A percentile compares a stretch with the other conserved stretches of the same genome.
Conservation (phyloP, 2,329 filamentous ascomycete genomes). For the Sodiomyces alkalinus region DNA sequence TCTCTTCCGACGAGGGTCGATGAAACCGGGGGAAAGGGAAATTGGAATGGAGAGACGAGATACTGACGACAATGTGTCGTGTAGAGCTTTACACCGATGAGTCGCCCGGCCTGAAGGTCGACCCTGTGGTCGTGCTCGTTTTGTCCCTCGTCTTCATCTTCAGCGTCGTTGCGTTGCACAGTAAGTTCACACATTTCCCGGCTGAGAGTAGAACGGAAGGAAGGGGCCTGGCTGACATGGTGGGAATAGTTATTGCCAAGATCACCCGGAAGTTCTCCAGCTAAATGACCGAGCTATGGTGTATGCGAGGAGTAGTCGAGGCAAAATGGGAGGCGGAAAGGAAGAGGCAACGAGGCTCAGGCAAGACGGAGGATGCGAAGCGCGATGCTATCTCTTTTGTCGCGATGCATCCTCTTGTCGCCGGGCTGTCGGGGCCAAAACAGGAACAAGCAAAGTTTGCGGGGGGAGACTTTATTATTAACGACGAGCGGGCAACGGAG, state of each 20-base stretch:
- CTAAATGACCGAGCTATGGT: constrained; percentile 21
- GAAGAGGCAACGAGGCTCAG: neutral
- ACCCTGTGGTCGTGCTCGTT: constrained; percentile 93
- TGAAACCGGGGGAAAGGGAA: constrained; percentile 8
- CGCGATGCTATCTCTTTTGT: no score
- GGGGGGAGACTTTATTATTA: no score
- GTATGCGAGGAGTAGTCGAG: no score
- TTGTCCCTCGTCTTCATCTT: constrained; percentile 97
- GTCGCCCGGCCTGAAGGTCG: constrained; percentile 91
- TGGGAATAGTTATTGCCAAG: constrained; percentile 82
- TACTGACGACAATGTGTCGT: constrained; percentile 12
- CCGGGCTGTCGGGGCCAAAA: no score
- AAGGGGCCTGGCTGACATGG: constrained; percentile 4
- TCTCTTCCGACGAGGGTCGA: no score
- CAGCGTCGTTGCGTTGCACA: constrained; percentile 91
- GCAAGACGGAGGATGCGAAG: neutral
- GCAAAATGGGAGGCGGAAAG: no score
- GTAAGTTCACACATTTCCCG: constrained; percentile 39
- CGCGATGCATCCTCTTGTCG: no score
- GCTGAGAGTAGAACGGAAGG: neutral
- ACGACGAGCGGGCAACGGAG: no score
- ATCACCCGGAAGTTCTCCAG: constrained; percentile 74
- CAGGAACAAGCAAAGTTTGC: no score
- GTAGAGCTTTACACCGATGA: constrained; percentile 93
- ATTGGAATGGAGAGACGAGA: constrained; percentile 1